These are phyloP conservation scores for Boletus subcaerulescens DNA, from an alignment of 768 basidiomycete genomes.

Conservation along the genomic window DNA sequence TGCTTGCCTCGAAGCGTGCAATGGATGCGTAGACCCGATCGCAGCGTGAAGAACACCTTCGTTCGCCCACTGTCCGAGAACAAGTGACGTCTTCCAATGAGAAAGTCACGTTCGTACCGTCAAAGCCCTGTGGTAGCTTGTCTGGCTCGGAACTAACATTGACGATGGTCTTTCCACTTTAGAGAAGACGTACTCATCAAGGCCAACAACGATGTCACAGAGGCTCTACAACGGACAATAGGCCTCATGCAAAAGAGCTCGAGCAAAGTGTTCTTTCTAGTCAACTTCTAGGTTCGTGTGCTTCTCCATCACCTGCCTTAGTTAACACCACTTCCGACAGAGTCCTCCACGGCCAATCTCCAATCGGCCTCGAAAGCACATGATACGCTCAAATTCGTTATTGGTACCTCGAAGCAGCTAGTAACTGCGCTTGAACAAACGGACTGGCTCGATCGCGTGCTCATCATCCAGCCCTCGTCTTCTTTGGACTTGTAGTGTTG, in stretches of 20 bases:
- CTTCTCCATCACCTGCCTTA: not conserved
- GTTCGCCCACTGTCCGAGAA: slow-evolving; percentile 47
- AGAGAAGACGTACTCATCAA: slow-evolving; percentile 87
- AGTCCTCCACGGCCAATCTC: slow-evolving; percentile 76
- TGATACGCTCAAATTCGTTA: slow-evolving; percentile 65
- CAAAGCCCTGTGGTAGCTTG: not conserved
- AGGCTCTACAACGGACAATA: slow-evolving; percentile 80
- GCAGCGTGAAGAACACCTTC: slow-evolving; percentile 67
- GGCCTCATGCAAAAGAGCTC: slow-evolving; percentile 87
- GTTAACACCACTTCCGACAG: slow-evolving; percentile 35
- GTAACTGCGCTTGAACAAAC: slow-evolving; percentile 86
- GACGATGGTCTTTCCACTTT: not conserved
- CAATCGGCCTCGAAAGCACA: slow-evolving; percentile 73
- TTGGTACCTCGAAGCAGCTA: slow-evolving; percentile 79
- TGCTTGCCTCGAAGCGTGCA: slow-evolving; percentile 67
- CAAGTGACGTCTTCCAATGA: slow-evolving; percentile 44
- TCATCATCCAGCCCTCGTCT: slow-evolving; percentile 76
- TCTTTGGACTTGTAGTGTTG: slow-evolving; percentile 81
- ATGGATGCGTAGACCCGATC: slow-evolving; percentile 62
- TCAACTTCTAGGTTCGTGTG: slow-evolving; percentile 73
- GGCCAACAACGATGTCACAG: slow-evolving; percentile 86
- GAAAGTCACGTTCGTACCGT: slow-evolving; percentile 55
- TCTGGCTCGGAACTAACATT: not conserved
- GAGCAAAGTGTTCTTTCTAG: slow-evolving; percentile 82
- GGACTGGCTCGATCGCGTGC: slow-evolving; percentile 87